Evolutionary conservation across 306 rosid species (phyloP).

Genomic region (Vigna nakashimae): DNA sequence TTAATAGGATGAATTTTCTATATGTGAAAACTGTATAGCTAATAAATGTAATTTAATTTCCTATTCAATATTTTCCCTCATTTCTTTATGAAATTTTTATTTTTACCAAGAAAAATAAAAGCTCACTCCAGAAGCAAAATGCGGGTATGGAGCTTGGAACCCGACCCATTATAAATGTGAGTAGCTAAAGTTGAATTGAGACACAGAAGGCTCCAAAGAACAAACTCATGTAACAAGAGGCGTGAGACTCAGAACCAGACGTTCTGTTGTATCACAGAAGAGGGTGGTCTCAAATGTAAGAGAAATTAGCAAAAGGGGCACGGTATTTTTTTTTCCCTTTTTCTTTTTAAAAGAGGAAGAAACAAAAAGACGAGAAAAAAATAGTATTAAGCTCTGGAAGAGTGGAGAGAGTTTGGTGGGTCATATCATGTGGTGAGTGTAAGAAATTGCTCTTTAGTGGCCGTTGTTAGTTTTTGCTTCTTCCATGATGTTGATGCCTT

Average conservation of each 20-base stretch:
- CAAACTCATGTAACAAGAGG: not conserved
- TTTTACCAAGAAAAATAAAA: not conserved
- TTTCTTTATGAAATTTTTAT: too few relatives aligned
- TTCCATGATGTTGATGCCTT: constrained; percentile 52
- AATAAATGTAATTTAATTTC: not conserved
- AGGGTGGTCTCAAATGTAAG: not conserved
- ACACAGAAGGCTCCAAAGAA: constrained; percentile 24
- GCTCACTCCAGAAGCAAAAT: not conserved
- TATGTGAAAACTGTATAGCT: too few relatives aligned
- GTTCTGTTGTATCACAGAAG: not conserved
- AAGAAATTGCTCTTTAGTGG: constrained; percentile 46
- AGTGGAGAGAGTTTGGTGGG: constrained; percentile 60
- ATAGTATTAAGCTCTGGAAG: constrained; percentile 45
- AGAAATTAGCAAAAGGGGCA: constrained; percentile 23
- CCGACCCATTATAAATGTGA: constrained; percentile 37
- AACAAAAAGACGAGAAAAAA: constrained; percentile 22
- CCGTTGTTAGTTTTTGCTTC: constrained; percentile 54
- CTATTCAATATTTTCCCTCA: too few relatives aligned
- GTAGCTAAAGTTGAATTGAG: constrained; percentile 1
- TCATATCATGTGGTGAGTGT: constrained; percentile 29
- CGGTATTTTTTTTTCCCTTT: not conserved
- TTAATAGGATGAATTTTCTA: too few relatives aligned
- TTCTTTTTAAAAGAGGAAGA: not conserved
- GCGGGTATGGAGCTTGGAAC: not conserved
- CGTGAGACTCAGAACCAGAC: constrained; percentile 43